These are phyloP conservation scores for Vitis hybrid DNA, from an alignment of 177 flowering plant species.

Conservation along the genomic window DNA sequence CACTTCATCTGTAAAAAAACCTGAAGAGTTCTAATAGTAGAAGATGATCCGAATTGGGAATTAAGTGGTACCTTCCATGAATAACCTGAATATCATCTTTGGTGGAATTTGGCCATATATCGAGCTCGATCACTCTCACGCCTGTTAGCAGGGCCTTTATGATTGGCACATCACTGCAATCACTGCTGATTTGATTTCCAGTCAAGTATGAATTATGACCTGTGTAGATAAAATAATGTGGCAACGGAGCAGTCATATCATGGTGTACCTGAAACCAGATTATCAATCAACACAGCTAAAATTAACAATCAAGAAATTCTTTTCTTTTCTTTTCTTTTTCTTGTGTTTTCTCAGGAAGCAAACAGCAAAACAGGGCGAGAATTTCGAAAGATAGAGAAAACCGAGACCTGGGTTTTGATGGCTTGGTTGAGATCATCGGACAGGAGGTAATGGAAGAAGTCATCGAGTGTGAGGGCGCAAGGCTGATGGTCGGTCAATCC, in stretches of 20 bases:
- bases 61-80: conserved; percentile 73
- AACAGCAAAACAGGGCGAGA: too few species aligned
- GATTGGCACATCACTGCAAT: conserved; percentile 85
- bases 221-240: conserved; percentile 89
- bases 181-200: conserved; percentile 95
- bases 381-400: background rate
- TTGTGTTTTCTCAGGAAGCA: too few species aligned
- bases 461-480: conserved; percentile 46
- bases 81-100: conserved; percentile 75
- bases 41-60: background rate
- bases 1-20: background rate
- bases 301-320: too few species aligned
- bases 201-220: conserved; percentile 97
- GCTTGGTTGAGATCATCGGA: conserved; percentile 71
- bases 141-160: conserved; percentile 75
- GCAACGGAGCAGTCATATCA: conserved; percentile 92
- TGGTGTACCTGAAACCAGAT: conserved; percentile 78
- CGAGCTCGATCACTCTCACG: conserved; percentile 89
- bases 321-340: too few species aligned
- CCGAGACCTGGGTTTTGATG: conserved; percentile 44
- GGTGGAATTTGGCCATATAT: conserved; percentile 85
- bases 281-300: conserved; percentile 7
- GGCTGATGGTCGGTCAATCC: conserved; percentile 13
- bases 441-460: conserved; percentile 66
- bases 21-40: background rate